phyloP scores from a whole-genome alignment of 768 basidiomycete genomes.

The Clathrus columnatus region DNA sequence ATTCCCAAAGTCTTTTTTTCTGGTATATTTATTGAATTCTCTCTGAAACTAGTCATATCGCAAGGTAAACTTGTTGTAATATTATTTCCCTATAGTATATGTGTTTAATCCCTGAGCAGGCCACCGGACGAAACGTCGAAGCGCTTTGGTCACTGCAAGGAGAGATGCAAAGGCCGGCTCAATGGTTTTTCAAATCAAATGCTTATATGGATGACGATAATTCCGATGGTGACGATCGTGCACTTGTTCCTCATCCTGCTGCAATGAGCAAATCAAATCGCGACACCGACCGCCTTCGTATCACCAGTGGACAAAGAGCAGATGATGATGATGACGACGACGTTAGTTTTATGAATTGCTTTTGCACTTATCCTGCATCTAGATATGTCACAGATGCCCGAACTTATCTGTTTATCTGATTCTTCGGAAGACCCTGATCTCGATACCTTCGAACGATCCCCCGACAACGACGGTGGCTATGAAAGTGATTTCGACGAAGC shows the following conservation, averaged over 20 bases:
- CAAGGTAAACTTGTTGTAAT: conserved; percentile 1
- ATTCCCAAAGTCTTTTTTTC: not conserved
- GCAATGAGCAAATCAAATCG: conserved; percentile 6
- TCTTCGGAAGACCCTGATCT: conserved; percentile 35
- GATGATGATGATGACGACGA: conserved; percentile 36
- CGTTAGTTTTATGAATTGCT: conserved; percentile 32
- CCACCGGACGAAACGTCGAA: conserved; percentile 45
- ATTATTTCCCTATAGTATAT: not conserved
- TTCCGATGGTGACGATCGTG: conserved; percentile 18
- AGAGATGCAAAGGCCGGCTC: conserved; percentile 42
- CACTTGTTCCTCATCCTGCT: conserved; percentile 15
- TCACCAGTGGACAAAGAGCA: conserved; percentile 33
- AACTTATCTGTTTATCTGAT: conserved; percentile 56
- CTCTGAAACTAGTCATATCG: conserved; percentile 1
- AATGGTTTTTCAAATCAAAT: conserved; percentile 42
- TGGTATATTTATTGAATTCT: not conserved
- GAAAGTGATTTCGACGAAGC: conserved; percentile 54
- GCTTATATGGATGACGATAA: conserved; percentile 24
- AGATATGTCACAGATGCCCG: conserved; percentile 37
- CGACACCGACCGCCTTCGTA: conserved; percentile 7
- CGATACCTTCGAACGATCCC: conserved; percentile 2
- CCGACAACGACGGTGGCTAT: conserved; percentile 23
- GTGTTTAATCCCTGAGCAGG: not conserved
- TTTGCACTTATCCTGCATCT: not conserved
- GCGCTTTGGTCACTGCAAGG: conserved; percentile 54